Conservation (phyloP, 1,284 basidiomycete genomes). For the Fomes fomentarius region DNA sequence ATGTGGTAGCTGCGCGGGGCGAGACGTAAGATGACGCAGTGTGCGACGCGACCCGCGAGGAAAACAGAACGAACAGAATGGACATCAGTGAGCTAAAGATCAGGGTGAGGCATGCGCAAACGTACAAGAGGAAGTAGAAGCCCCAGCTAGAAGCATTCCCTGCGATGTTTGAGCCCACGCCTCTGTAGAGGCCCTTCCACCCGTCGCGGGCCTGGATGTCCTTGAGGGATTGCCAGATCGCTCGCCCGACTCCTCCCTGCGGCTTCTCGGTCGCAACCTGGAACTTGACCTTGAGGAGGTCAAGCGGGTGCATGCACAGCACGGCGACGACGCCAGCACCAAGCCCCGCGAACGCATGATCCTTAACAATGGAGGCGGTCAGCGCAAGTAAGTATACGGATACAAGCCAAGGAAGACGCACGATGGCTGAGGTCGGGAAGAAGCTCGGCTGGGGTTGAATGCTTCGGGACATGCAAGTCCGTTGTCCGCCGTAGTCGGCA, state of each 20-base stretch:
- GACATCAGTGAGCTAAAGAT: not conserved
- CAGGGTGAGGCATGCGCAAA: slow-evolving; percentile 22
- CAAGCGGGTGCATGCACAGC: slow-evolving; percentile 97
- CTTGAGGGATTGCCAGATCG: slow-evolving; percentile 78
- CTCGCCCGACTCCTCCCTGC: slow-evolving; percentile 67
- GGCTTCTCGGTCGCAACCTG: slow-evolving; percentile 84
- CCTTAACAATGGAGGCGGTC: too few relatives aligned
- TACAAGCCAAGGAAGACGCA: slow-evolving; percentile 23
- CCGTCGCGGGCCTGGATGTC: slow-evolving; percentile 81
- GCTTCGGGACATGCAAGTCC: slow-evolving; percentile 20
- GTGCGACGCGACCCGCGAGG: too few relatives aligned
- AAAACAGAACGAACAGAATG: not conserved
- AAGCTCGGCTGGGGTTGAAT: slow-evolving; percentile 52
- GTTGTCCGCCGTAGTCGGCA: slow-evolving; percentile 3
- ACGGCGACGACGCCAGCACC: slow-evolving; percentile 93
- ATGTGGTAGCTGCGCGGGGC: slow-evolving; percentile 79
- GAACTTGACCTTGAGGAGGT: slow-evolving; percentile 94
- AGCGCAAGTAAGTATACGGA: too few relatives aligned
- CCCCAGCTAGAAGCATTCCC: slow-evolving; percentile 99
- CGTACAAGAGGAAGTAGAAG: slow-evolving; percentile 96
- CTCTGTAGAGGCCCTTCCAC: slow-evolving; percentile 89
- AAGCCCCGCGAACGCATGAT: slow-evolving; percentile 94
- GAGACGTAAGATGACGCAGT: not conserved
- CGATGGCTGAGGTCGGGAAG: slow-evolving; percentile 73
- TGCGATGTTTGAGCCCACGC: slow-evolving; percentile 88